Conservation (phyloP, 495 filamentous ascomycete species). For the Penicillium argentinense region DNA sequence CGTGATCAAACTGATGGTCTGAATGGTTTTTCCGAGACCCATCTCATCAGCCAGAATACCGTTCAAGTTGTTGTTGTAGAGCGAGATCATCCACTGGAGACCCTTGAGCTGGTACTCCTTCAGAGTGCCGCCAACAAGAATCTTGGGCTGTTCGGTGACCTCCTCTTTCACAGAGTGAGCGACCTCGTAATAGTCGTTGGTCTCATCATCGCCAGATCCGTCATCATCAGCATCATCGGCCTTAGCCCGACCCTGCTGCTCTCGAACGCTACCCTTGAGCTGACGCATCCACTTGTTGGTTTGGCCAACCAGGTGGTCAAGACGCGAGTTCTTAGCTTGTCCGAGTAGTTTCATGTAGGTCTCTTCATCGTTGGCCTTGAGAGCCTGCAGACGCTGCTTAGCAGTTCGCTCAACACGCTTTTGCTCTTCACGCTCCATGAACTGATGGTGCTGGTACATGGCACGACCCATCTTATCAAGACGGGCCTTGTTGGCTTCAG, state of each 20-base stretch:
- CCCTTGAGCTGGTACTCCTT: constrained; percentile 99
- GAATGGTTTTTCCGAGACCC: constrained; percentile 99
- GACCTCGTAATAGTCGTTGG: constrained; percentile 96
- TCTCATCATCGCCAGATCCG: constrained; percentile 58
- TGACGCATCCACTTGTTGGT: constrained; percentile 96
- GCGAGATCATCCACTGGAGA: constrained; percentile 98
- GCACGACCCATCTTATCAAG: constrained; percentile 81
- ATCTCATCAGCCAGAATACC: constrained; percentile 98
- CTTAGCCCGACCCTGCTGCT: constrained; percentile 79
- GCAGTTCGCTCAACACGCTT: constrained; percentile 94
- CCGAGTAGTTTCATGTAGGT: constrained; percentile 95
- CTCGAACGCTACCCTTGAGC: constrained; percentile 87
- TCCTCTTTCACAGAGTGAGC: constrained; percentile 95
- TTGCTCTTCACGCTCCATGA: constrained; percentile 98
- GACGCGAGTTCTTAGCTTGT: constrained; percentile 98
- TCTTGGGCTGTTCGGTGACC: constrained; percentile 73
- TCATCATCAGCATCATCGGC: constrained; percentile 58
- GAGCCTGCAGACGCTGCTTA: constrained; percentile 97
- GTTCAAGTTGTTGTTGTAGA: constrained; percentile 99
- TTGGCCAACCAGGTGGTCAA: constrained; percentile 91
- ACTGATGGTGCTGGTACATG: constrained; percentile 85
- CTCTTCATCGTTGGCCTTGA: constrained; percentile 99
- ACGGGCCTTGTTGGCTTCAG: constrained; percentile 58
- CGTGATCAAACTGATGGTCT: constrained; percentile 96
- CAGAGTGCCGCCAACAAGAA: constrained; percentile 85